A percentile compares a stretch with the other conserved stretches of the same genome.
These are phyloP conservation scores for Oryza nivara DNA, from an alignment of 176 grass and related monocot species.

Conservation along the genomic window DNA sequence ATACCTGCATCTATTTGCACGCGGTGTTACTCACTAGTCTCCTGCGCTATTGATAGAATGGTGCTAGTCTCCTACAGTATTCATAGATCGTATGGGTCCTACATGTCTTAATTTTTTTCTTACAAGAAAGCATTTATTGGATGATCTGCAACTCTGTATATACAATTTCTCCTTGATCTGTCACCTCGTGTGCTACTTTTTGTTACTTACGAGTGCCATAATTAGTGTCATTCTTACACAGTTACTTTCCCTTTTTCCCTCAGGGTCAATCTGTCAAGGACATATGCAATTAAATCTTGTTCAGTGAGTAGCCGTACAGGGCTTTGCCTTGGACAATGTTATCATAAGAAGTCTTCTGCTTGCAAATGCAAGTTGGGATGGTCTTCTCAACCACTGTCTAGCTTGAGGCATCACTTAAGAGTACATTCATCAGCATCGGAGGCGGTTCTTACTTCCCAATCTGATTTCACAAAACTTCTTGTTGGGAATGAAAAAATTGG, in stretches of 20 bases:
- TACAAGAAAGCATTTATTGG: not conserved
- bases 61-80: not conserved
- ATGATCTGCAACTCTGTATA: not conserved
- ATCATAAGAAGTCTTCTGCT: constrained; percentile 38
- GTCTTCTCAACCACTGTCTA: constrained; percentile 44
- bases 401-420: constrained; percentile 48
- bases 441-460: constrained; percentile 71
- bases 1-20: not conserved
- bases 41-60: not conserved
- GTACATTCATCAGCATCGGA: constrained; percentile 71
- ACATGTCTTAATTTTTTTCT: not conserved
- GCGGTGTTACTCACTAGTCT: not conserved
- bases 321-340: constrained; percentile 47
- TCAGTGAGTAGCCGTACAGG: constrained; percentile 34
- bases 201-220: not conserved
- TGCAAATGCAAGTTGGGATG: constrained; percentile 50
- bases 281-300: constrained; percentile 54
- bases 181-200: not conserved
- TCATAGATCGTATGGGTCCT: not conserved
- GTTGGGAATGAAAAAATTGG: constrained; percentile 81
- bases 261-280: constrained; percentile 58
- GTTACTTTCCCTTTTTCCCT: not conserved
- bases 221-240: not conserved
- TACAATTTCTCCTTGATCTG: not conserved
- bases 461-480: constrained; percentile 54